Conservation (phyloP, 139 green algal genomes). For the Asterochloris erici region DNA sequence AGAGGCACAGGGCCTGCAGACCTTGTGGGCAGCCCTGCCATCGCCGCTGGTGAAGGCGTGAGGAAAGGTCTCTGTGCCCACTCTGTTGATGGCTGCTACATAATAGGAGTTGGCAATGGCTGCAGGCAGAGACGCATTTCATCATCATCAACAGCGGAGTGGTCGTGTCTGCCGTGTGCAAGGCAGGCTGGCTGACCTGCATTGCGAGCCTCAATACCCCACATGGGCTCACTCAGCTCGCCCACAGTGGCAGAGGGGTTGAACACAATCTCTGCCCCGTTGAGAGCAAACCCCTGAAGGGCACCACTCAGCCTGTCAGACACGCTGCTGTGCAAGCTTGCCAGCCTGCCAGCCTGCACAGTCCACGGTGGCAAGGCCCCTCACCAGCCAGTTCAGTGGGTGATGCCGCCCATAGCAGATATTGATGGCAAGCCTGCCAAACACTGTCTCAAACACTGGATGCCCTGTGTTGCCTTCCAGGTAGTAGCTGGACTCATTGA, state of each 20-base stretch:
- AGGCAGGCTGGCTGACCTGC: conserved; percentile 29
- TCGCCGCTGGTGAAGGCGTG: conserved; percentile 93
- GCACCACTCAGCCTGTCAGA: no score
- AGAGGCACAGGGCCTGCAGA: not conserved
- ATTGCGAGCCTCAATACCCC: conserved; percentile 83
- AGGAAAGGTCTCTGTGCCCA: conserved; percentile 93
- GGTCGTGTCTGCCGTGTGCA: no score
- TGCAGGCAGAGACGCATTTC: no score
- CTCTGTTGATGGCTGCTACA: conserved; percentile 84
- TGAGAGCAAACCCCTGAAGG: conserved; percentile 77
- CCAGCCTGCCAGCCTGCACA: no score
- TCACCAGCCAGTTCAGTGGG: conserved; percentile 90
- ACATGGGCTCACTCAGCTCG: conserved; percentile 84
- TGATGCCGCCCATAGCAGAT: conserved; percentile 99
- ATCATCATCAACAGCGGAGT: no score
- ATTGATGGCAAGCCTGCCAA: conserved; percentile 90
- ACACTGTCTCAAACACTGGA: conserved; percentile 89
- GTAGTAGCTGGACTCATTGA: conserved; percentile 98
- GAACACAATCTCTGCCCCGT: conserved; percentile 97
- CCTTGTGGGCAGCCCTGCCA: conserved; percentile 86
- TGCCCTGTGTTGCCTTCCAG: conserved; percentile 94
- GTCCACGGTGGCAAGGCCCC: conserved; percentile 19
- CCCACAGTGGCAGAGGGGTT: conserved; percentile 95
- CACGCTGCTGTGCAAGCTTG: no score
- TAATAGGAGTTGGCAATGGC: conserved; percentile 85